Evolutionary conservation across 2,329 filamentous ascomycete genomes (phyloP).

Genomic region (Aspergillus oerlinghausenensis): DNA sequence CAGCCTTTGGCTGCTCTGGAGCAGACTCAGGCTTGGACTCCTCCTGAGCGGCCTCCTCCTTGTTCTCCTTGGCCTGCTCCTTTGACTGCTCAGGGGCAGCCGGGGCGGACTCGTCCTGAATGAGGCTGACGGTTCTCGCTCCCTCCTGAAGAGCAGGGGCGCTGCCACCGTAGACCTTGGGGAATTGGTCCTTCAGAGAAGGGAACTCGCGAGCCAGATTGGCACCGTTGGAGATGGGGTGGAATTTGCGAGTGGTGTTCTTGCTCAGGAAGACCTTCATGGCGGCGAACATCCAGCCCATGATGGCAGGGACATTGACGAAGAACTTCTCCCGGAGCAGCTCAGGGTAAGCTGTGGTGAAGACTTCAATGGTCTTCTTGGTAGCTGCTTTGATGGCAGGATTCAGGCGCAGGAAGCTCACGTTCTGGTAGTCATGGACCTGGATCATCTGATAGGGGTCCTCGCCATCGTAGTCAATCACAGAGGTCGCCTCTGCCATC

Average conservation of each 20-base stretch:
- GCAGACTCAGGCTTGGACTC: slow-evolving; percentile 7
- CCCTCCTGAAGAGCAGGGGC: slow-evolving; percentile 48
- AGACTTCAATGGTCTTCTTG: slow-evolving; percentile 74
- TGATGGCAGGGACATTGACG: slow-evolving; percentile 84
- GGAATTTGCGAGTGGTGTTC: slow-evolving; percentile 74
- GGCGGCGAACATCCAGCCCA: slow-evolving; percentile 78
- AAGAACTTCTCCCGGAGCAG: slow-evolving; percentile 90
- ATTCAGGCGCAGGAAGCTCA: slow-evolving; percentile 81
- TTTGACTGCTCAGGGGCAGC: slow-evolving; percentile 7
- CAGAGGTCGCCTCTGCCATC: slow-evolving; percentile 65
- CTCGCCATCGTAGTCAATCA: slow-evolving; percentile 55
- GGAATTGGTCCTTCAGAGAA: slow-evolving; percentile 60
- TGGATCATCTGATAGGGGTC: slow-evolving; percentile 91
- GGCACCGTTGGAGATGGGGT: slow-evolving; percentile 69
- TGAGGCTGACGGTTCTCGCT: slow-evolving; percentile 28
- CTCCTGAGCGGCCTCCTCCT: slow-evolving; percentile 13
- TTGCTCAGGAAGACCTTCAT: slow-evolving; percentile 72
- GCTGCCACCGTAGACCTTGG: slow-evolving; percentile 74
- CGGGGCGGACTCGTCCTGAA: slow-evolving; percentile 19
- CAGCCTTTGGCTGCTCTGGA: slow-evolving; percentile 15
- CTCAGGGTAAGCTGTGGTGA: slow-evolving; percentile 82
- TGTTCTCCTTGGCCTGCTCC: slow-evolving; percentile 14
- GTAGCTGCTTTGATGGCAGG: slow-evolving; percentile 70
- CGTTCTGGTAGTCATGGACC: slow-evolving; percentile 86
- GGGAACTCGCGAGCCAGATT: slow-evolving; percentile 60